These are phyloP conservation scores for Apophysomyces elegans DNA, from an alignment of 371 early-diverging fungal species.

Conservation along the genomic window DNA sequence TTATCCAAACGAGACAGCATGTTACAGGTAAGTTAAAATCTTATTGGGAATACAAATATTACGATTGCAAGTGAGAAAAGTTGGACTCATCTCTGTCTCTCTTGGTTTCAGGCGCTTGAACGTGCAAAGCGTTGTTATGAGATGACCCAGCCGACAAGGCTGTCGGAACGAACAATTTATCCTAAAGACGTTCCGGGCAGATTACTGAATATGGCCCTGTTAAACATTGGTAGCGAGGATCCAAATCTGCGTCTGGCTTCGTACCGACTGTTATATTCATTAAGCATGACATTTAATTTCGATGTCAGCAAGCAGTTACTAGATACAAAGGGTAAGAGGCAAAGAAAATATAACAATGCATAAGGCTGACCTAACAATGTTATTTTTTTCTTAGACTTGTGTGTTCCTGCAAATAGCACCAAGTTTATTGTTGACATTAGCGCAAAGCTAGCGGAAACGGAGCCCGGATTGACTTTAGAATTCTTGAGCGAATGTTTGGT, in stretches of 20 bases:
- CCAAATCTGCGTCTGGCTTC: slow-evolving; percentile 81
- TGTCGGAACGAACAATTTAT: slow-evolving; percentile 74
- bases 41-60: neutral
- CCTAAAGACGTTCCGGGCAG: slow-evolving; percentile 94
- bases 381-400: slow-evolving; percentile 60
- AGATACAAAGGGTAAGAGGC: slow-evolving; percentile 66
- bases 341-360: neutral
- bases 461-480: slow-evolving; percentile 84
- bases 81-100: no score
- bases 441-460: slow-evolving; percentile 76
- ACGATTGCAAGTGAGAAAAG: neutral
- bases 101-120: slow-evolving; percentile 58
- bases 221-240: slow-evolving; percentile 86
- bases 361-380: neutral
- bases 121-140: slow-evolving; percentile 75
- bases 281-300: slow-evolving; percentile 85
- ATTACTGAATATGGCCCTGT: slow-evolving; percentile 88
- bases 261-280: slow-evolving; percentile 85
- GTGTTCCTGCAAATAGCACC: slow-evolving; percentile 88
- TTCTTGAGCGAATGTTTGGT: slow-evolving; percentile 88
- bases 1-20: slow-evolving; percentile 81
- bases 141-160: slow-evolving; percentile 66
- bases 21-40: slow-evolving; percentile 45
- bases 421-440: slow-evolving; percentile 83
- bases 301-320: slow-evolving; percentile 83